Evolutionary conservation across 169 alveolate genomes (phyloP).

Genomic region (Eimeria praecox): DNA sequence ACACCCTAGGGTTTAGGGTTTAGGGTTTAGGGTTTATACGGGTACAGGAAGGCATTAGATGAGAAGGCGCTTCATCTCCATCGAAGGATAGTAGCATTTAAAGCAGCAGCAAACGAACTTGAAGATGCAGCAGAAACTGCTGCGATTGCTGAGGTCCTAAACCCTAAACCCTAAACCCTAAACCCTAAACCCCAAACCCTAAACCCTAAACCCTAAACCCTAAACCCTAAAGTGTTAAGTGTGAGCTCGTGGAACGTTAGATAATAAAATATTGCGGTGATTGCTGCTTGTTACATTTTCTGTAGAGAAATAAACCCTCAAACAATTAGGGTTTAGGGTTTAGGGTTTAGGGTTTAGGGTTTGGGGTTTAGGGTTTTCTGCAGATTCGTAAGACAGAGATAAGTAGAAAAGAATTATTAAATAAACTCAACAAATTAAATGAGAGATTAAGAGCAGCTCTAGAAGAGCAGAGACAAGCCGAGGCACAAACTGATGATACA

Average conservation of each 20-base stretch:
- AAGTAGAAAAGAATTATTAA: slow-evolving; percentile 84
- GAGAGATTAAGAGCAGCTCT: slow-evolving; percentile 84
- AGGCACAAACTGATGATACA: slow-evolving; percentile 85
- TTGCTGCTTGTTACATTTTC: neutral
- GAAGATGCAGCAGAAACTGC: neutral
- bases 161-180: slow-evolving; percentile 1
- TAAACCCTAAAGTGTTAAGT: too few relatives aligned
- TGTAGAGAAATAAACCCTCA: too few relatives aligned
- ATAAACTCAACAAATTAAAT: slow-evolving; percentile 80
- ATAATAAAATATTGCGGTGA: neutral
- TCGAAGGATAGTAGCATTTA: neutral
- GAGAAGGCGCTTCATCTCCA: neutral
- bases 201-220: neutral
- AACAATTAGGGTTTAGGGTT: slow-evolving; percentile 84
- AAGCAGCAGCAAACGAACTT: neutral
- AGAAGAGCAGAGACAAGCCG: slow-evolving; percentile 83
- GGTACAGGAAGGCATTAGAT: slow-evolving; percentile 2
- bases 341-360: slow-evolving; percentile 85
- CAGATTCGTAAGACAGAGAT: slow-evolving; percentile 2
- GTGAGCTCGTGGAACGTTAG: neutral
- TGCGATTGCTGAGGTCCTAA: neutral
- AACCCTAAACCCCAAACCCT: slow-evolving; percentile 1
- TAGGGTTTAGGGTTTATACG: neutral
- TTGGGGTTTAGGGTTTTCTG: slow-evolving; percentile 86
- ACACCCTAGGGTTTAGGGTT: neutral